phyloP scores from a whole-genome alignment of 768 basidiomycete genomes.

The Tylopilus balloui region DNA sequence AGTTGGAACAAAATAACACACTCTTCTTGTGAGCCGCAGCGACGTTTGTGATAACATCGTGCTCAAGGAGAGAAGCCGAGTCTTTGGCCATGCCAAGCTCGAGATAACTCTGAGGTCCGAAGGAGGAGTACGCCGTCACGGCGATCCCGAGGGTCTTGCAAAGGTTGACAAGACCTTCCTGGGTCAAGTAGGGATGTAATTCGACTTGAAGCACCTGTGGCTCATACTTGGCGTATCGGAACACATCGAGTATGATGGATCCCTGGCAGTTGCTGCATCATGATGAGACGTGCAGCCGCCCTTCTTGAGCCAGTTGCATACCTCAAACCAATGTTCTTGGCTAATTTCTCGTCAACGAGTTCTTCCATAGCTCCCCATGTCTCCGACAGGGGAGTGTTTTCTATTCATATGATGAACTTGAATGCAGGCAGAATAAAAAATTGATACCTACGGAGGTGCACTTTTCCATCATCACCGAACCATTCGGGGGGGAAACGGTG shows the following conservation, averaged over 20 bases:
- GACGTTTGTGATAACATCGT: constrained; percentile 40
- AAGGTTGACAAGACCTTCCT: constrained; percentile 43
- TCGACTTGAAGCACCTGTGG: constrained; percentile 60
- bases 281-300: background rate
- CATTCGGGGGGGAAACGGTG: constrained; percentile 82
- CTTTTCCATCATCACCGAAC: constrained; percentile 68
- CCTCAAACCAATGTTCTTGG: constrained; percentile 80
- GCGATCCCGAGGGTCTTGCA: constrained; percentile 44
- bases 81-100: constrained; percentile 63
- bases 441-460: constrained; percentile 50
- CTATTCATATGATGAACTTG: constrained; percentile 27
- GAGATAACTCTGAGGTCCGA: constrained; percentile 52
- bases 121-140: constrained; percentile 53
- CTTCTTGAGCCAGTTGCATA: constrained; percentile 20
- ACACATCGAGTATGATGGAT: constrained; percentile 65
- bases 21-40: constrained; percentile 53
- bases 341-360: constrained; percentile 64
- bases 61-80: constrained; percentile 48
- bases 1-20: constrained; percentile 20
- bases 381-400: constrained; percentile 68
- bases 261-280: constrained; percentile 66
- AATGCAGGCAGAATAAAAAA: background rate
- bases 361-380: constrained; percentile 84
- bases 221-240: constrained; percentile 68
- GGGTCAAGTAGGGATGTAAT: constrained; percentile 52